phyloP scores from a whole-genome alignment of 2,329 filamentous ascomycete genomes.

The Fusarium oligoseptatum region DNA sequence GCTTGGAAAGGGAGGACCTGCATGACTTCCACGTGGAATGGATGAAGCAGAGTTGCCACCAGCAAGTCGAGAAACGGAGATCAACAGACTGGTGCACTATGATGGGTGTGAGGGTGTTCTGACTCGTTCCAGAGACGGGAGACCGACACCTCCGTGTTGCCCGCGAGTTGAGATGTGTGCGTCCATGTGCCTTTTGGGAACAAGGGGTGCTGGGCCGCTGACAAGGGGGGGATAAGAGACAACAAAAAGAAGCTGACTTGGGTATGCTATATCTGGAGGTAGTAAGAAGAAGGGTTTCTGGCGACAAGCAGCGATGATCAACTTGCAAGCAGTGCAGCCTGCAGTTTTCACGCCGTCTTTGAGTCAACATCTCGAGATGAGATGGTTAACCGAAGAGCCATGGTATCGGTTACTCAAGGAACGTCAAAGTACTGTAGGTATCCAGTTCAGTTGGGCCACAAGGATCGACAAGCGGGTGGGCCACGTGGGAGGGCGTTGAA shows the following conservation, averaged over 20 bases:
- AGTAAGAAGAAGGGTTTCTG: background rate
- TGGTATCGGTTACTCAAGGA: background rate
- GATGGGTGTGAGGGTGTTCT: slow-evolving; percentile 9
- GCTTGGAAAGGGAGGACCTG: slow-evolving; percentile 41
- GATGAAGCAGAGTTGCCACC: slow-evolving; percentile 5
- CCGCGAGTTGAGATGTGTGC: slow-evolving; percentile 15
- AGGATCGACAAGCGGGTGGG: slow-evolving; percentile 29
- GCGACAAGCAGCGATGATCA: background rate
- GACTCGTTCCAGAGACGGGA: slow-evolving; percentile 3
- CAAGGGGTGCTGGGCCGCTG: slow-evolving; percentile 18
- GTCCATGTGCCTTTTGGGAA: slow-evolving; percentile 30
- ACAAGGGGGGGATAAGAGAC: slow-evolving; percentile 22
- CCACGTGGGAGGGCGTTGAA: slow-evolving; percentile 37
- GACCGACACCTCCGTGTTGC: slow-evolving; percentile 7
- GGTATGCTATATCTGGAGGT: slow-evolving; percentile 25
- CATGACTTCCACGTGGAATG: slow-evolving; percentile 43
- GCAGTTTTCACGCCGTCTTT: background rate
- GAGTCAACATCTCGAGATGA: slow-evolving; percentile 1
- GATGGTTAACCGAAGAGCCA: background rate
- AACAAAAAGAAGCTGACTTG: background rate
- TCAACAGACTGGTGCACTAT: slow-evolving; percentile 27
- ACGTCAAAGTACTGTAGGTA: too few relatives aligned
- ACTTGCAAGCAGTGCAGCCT: background rate
- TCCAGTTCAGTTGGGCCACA: background rate
- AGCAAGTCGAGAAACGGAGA: slow-evolving; percentile 15